Base-by-base conservation (phyloP, 495 filamentous ascomycete genomes). In the Penicillium steckii region DNA sequence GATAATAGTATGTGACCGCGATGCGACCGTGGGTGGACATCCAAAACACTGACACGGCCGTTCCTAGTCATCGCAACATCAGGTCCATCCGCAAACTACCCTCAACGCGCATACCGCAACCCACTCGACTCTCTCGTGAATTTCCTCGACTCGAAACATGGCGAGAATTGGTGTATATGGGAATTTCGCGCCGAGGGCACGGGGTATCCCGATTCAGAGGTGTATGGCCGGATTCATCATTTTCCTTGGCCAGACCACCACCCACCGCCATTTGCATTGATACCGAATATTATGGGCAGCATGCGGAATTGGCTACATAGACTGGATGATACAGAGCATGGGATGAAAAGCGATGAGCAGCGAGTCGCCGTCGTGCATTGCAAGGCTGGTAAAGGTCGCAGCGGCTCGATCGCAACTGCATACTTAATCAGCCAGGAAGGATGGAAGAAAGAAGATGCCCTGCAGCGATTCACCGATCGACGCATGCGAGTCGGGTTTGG, bases 191-290 rank as follows among this genome's bases (percentile, higher is more conserved):
- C 90, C 26, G 94, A 98, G 66, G 94, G 94, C 8, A 96, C 95
- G 0, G 94, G 94, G 0, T 98, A 98, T 60, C 89, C 89, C 0
- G 94, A 97, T 66, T 79, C 79, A 21, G 92, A 94, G 49, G 91
- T 98, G 1, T 89, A 92, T 61, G 77, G 80, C 24, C 74, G 91
- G 0, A 84, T 97, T 42, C 80, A 85, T 55, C 94, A 97, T 71
- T 97, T 88, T 58, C 94, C 94, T 1, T 98, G 89, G 81, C 95
- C 95, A 0, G 94, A 98, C 66, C 94, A 98, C 64, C 94, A 97
- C 66, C 95, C 94, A 25, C 94, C 94, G 51, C 94, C 95, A 3
- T 97, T 98, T 61, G 80, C 82, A 25, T 70, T 96, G 12, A 86
- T 97, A 19, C 92, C 91, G 1, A 75, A 85, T 61, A 89, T 96